A percentile compares a stretch with the other conserved stretches of the same genome.
Conservation (phyloP, 2,329 filamentous ascomycete genomes). For the Mariannaea sp. region DNA sequence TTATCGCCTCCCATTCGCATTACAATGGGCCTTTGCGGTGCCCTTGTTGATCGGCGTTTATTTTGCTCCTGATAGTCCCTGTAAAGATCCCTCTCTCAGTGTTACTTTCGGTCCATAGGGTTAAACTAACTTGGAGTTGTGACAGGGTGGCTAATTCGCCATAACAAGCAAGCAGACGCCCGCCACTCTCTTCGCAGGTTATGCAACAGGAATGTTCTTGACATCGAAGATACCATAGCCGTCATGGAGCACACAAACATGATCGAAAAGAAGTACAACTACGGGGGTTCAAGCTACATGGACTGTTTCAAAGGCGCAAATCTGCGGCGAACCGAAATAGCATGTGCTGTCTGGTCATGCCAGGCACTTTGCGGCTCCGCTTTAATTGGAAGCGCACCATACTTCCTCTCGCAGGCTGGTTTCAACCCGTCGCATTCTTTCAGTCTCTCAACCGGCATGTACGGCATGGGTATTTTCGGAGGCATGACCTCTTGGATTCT, state of each 20-base stretch:
- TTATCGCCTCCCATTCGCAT: constrained; percentile 7
- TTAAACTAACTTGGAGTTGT: too few relatives aligned
- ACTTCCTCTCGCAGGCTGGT: constrained; percentile 50
- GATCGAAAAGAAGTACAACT: constrained; percentile 18
- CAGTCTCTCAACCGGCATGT: not conserved
- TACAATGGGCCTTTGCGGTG: constrained; percentile 12
- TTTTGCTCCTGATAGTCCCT: constrained; percentile 4
- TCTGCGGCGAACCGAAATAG: constrained; percentile 49
- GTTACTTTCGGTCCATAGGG: too few relatives aligned
- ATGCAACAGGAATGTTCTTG: constrained; percentile 5
- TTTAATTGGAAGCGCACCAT: constrained; percentile 45
- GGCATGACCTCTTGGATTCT: constrained; percentile 56
- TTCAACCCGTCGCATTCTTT: constrained; percentile 25
- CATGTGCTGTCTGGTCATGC: constrained; percentile 41
- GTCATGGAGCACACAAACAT: constrained; percentile 24
- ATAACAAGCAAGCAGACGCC: constrained; percentile 3
- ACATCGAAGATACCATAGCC: constrained; percentile 20
- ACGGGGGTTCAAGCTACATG: constrained; percentile 35
- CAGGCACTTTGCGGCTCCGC: constrained; percentile 46
- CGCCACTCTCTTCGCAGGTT: constrained; percentile 2
- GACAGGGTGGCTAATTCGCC: constrained; percentile 6
- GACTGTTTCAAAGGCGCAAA: constrained; percentile 54
- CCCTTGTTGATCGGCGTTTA: constrained; percentile 5
- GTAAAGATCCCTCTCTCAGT: too few relatives aligned
- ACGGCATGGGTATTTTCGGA: constrained; percentile 67